Conservation (phyloP, 352 stramenopile species). For the Plasmopara viticola region DNA sequence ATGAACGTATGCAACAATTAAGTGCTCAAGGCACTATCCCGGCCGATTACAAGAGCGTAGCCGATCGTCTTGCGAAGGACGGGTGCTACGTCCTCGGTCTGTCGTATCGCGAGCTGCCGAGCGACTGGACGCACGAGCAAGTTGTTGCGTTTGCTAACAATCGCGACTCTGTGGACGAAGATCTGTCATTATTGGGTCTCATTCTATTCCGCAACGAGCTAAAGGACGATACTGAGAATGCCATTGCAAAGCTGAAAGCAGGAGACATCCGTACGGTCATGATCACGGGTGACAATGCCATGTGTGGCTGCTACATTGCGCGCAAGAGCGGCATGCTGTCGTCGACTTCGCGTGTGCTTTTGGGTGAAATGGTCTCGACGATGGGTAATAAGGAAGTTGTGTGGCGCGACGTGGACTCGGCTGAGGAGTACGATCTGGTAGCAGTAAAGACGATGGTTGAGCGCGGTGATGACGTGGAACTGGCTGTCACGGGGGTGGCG, state of each 20-base stretch:
- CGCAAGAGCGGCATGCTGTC: conserved; percentile 57
- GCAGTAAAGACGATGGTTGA: conserved; percentile 41
- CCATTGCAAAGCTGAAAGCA: conserved; percentile 69
- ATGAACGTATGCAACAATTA: conserved; percentile 76
- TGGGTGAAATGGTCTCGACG: conserved; percentile 45
- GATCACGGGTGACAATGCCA: conserved; percentile 86
- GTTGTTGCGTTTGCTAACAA: conserved; percentile 38
- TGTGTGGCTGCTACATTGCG: conserved; percentile 74
- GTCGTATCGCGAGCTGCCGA: conserved; percentile 49
- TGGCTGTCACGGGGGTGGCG: conserved; percentile 64
- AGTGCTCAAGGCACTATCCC: conserved; percentile 46
- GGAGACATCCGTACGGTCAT: conserved; percentile 78
- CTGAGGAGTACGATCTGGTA: conserved; percentile 39
- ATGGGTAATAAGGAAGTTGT: conserved; percentile 31
- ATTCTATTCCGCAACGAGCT: conserved; percentile 89
- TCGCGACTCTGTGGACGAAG: conserved; percentile 72
- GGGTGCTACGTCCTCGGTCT: conserved; percentile 88
- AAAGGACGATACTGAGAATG: conserved; percentile 73
- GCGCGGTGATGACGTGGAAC: conserved; percentile 34
- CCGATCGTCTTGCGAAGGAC: conserved; percentile 58
- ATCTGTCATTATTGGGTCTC: conserved; percentile 69
- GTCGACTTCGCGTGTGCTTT: conserved; percentile 35
- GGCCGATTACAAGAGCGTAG: conserved; percentile 53
- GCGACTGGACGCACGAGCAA: conserved; percentile 11
- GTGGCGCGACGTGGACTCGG: conserved; percentile 62